Base-by-base conservation (phyloP, 2,329 filamentous ascomycete genomes). In the Colletotrichum eleusines region DNA sequence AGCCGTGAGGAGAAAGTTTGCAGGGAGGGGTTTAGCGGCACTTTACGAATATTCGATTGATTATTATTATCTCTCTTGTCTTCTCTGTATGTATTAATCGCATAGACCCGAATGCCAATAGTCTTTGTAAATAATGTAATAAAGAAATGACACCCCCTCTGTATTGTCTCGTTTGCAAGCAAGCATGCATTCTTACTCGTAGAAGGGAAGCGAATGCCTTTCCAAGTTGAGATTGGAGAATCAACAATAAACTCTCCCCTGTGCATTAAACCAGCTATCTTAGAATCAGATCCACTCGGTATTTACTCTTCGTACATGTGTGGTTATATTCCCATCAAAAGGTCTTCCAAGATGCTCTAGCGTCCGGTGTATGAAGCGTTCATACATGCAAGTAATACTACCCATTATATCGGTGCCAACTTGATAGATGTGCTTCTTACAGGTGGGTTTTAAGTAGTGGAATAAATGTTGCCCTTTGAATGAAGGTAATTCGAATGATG, bases 221-320 rank as follows among this genome's bases (percentile, higher is more conserved):
- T 20, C 40, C 42, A 44, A n/a, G 20, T 44, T 11, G 8, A 44
- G 42, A 44, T 12, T n/a, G 18, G 20, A n/a, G 42, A 11, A 3
- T n/a, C 1, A 44, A 11, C 5, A 18, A n/a, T 20, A n/a, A n/a
- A 11, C 5, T 2, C 7, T 9, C 7, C 1, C 16, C 40, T 20
- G 0, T 8, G 9, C 2, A n/a, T 11, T 18, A n/a, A 3, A 0
- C 20, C n/a, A n/a, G 4, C 3, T 6, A n/a, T 5, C 1, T 11
- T 20, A n/a, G 8, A 44, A 44, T n/a, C 20, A n/a, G 18, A 44
- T 11, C 8, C 18, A 9, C 2, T 44, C 18, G 18, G 3, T n/a
- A 20, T 44, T 44, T 11, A 9, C 18, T 44, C 18, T n/a, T n/a
- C 8, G 8, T 44, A n/a, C 8, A n/a, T n/a, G 9, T n/a, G 42